Percentiles rank a stretch among this genome's conserved stretches.
Conservation (phyloP, 2,329 filamentous ascomycete genomes). For the Orbilia brochopaga region DNA sequence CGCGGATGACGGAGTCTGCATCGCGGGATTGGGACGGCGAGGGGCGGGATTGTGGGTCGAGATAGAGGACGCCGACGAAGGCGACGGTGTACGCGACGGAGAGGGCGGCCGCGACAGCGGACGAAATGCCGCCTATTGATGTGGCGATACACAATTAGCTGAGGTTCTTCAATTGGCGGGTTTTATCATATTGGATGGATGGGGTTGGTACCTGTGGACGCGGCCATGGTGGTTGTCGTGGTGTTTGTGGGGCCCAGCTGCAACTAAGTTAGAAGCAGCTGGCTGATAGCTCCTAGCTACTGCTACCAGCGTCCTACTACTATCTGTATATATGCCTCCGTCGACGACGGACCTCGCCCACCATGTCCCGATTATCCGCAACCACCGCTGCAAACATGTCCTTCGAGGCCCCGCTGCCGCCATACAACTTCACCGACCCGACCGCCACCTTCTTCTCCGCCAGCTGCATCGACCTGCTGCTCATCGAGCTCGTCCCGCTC, state of each 20-base stretch:
- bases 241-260: no score
- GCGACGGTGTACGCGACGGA: constrained; percentile 75
- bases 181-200: neutral
- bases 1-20: constrained; percentile 85
- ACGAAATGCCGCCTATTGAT: constrained; percentile 25
- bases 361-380: constrained; percentile 1
- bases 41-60: constrained; percentile 78
- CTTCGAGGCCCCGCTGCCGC: constrained; percentile 72
- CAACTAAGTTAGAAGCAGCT: no score
- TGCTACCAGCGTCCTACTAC: neutral
- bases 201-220: neutral
- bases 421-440: constrained; percentile 75
- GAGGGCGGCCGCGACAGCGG: constrained; percentile 46
- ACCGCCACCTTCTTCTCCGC: constrained; percentile 76
- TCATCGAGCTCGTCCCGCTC: constrained; percentile 96
- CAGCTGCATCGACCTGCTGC: constrained; percentile 88
- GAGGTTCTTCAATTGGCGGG: neutral
- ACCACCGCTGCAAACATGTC: constrained; percentile 64
- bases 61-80: constrained; percentile 91
- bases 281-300: neutral
- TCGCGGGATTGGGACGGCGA: constrained; percentile 80
- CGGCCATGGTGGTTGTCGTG: constrained; percentile 4
- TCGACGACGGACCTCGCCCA: neutral
- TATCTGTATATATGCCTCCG: constrained; percentile 15
- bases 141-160: neutral